Evolutionary conservation across 352 stramenopile genomes (phyloP), one percentile per base, ranked within the genome.

Genomic region (Pythium oligandrum): DNA sequence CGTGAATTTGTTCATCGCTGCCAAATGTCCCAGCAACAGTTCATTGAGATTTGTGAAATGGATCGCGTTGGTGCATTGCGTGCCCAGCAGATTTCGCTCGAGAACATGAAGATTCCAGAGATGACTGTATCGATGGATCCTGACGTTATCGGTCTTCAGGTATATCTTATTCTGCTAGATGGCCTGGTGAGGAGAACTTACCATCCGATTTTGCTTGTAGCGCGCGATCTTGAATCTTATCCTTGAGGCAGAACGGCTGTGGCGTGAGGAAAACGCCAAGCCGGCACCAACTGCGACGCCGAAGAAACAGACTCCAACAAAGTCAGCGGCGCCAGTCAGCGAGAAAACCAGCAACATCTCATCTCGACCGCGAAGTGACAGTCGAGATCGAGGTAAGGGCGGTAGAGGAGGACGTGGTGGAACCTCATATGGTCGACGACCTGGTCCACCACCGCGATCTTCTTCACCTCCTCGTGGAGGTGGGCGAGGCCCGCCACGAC

Each of bases 1-100:
- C 70, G 70, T 6, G 81, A 91, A 47, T 91, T 91, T 40, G 66
- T 76, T 1, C 68, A 42, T 44, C 81, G 81, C 6, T 89, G 78
- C 57, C 74, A 78, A 47, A 84, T 81, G 65, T 91, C 81, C 4
- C 81, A 91, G 51, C 66, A 85, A 11, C 78, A 90, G 42, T 91
- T 89, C 57, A 80, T 91, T 42, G 78, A 88, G 34, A 86, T 91
- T 50, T 80, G 68, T 44, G 73, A 74, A 33, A 69, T 90, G 64
- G 81, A 91, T 42, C 78, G 81, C 17, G 51, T 51, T n/a, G 78
- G 69, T 34, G 68, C 77, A 9, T 57, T 91, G 3, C 75, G 81
- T 26, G 74, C 70, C 6, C 81, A 91, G 48, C 81, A 91, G 48
- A 84, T 83, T 10, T 83, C 81, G 40, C 61, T 91, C 2, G 62